These are phyloP conservation scores for Komagataella mondaviorum DNA, from an alignment of 805 yeast genomes.

Conservation along the genomic window DNA sequence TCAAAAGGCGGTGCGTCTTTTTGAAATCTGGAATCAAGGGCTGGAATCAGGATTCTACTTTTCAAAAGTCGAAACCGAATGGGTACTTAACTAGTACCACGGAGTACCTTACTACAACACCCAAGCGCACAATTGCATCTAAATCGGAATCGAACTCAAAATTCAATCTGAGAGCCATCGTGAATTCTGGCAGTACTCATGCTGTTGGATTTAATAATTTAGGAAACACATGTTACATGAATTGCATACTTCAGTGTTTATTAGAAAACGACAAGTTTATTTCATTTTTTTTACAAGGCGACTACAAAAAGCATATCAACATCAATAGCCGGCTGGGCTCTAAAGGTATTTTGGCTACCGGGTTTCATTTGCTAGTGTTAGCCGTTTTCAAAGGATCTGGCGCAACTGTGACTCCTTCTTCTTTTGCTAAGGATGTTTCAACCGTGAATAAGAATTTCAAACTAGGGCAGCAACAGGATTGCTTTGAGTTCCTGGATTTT, in stretches of 20 bases:
- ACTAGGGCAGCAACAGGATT: slow-evolving; percentile 70
- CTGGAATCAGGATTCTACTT: slow-evolving; percentile 22
- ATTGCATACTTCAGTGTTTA: slow-evolving; percentile 78
- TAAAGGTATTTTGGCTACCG: slow-evolving; percentile 62
- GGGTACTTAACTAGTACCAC: not conserved
- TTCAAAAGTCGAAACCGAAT: not conserved
- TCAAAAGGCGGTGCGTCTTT: slow-evolving; percentile 26
- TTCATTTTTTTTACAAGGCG: slow-evolving; percentile 43
- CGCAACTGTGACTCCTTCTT: slow-evolving; percentile 39
- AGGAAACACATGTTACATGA: slow-evolving; percentile 91
- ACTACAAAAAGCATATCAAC: slow-evolving; percentile 58
- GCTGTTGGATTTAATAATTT: slow-evolving; percentile 62
- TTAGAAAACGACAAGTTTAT: slow-evolving; percentile 59
- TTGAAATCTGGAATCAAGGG: slow-evolving; percentile 63
- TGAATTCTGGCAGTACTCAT: slow-evolving; percentile 21
- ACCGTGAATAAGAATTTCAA: slow-evolving; percentile 50
- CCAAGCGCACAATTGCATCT: slow-evolving; percentile 5
- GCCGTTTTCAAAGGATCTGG: slow-evolving; percentile 29
- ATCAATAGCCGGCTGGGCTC: slow-evolving; percentile 65
- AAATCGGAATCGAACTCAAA: not conserved
- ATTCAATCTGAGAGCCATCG: not conserved
- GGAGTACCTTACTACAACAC: slow-evolving; percentile 2
- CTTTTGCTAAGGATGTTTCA: slow-evolving; percentile 58
- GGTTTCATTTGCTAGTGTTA: slow-evolving; percentile 45
- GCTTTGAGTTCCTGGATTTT: slow-evolving; percentile 70